phyloP scores from a whole-genome alignment of 2,329 filamentous ascomycete genomes.

The Diplodia scrobiculata region DNA sequence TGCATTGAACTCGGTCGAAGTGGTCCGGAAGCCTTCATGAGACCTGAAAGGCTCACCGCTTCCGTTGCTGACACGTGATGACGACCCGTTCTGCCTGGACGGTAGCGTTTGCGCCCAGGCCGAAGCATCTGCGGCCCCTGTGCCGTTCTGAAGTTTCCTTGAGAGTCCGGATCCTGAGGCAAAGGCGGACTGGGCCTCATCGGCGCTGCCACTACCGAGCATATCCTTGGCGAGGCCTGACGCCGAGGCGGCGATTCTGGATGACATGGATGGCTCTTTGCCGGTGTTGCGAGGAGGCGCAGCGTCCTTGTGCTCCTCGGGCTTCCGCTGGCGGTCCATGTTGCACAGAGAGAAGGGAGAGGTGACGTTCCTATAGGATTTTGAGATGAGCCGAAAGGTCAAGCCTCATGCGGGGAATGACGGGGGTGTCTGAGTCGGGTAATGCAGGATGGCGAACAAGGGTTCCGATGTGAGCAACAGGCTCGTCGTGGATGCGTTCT shows the following conservation, averaged over 20 bases:
- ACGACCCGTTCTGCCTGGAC: slow-evolving; percentile 23
- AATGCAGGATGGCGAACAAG: slow-evolving; percentile 5
- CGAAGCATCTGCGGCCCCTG: slow-evolving; percentile 19
- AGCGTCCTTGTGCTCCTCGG: slow-evolving; percentile 5
- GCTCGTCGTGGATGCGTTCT: slow-evolving; percentile 8
- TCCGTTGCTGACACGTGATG: slow-evolving; percentile 13
- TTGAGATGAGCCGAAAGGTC: slow-evolving; percentile 3
- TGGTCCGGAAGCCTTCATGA: slow-evolving; percentile 17
- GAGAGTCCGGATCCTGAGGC: slow-evolving; percentile 27
- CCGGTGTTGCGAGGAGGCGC: slow-evolving; percentile 26
- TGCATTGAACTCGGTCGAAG: background rate
- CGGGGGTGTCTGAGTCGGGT: slow-evolving; percentile 10
- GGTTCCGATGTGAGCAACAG: background rate
- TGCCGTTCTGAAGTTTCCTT: slow-evolving; percentile 28
- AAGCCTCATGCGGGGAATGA: slow-evolving; percentile 28
- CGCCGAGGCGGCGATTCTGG: slow-evolving; percentile 32
- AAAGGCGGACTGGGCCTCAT: slow-evolving; percentile 26
- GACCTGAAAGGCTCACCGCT: slow-evolving; percentile 2
- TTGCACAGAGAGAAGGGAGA: background rate
- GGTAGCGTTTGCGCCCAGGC: slow-evolving; percentile 30
- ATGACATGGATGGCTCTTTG: slow-evolving; percentile 30
- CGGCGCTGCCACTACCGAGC: slow-evolving; percentile 28
- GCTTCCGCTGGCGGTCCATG: slow-evolving; percentile 19
- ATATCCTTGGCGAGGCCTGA: slow-evolving; percentile 31
- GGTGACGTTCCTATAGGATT: slow-evolving; percentile 1